Evolutionary conservation across 2,329 filamentous ascomycete genomes (phyloP), one percentile per base, ranked within the genome.

Genomic region (Diaporthe helianthi): DNA sequence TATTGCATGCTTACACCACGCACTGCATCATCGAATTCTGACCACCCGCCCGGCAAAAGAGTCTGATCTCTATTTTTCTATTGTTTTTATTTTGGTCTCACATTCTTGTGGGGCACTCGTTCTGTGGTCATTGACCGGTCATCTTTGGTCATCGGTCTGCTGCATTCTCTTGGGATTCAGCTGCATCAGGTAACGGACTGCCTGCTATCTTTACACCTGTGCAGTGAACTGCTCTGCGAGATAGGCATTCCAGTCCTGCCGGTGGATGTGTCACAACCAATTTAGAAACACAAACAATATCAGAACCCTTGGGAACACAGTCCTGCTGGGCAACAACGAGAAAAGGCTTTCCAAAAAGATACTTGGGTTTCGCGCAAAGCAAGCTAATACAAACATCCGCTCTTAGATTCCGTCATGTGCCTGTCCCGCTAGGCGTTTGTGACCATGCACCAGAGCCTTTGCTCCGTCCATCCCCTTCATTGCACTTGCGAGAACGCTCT

Each of bases 401-500:
- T 66, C 53, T 52, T 17, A 52, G 55, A 55, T 58, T 68, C 63
- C 47, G 46, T 51, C 29, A 55, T 29, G 67, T 55, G 52, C 64
- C 64, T 67, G 44, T 67, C 64, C 64, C 58, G 64, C 26, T 36
- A 58, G 64, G 52, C 64, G 55, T 33, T 53, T 65, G 60, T 58
- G 51, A 33, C 67, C 61, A 46, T 47, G 44, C 31, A 65, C 22
- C 51, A 38, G 31, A n/a, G 33, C 55, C 33, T 17, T 47, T 36
- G 19, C 41, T 41, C 29, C 29, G 24, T 58, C 29, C 44, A 29
- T 51, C 24, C 66, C 38, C 58, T 55, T 24, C 67, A 52, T 24
- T 47, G 52, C 38, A 41, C 7, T 65, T 65, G 52, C 65, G 65
- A 67, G 26, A 69, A 71, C 65, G 69, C 69, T 71, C 69, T 49